Base-by-base conservation (phyloP, 2,329 filamentous ascomycete species). In the Nothopassalora personata region DNA sequence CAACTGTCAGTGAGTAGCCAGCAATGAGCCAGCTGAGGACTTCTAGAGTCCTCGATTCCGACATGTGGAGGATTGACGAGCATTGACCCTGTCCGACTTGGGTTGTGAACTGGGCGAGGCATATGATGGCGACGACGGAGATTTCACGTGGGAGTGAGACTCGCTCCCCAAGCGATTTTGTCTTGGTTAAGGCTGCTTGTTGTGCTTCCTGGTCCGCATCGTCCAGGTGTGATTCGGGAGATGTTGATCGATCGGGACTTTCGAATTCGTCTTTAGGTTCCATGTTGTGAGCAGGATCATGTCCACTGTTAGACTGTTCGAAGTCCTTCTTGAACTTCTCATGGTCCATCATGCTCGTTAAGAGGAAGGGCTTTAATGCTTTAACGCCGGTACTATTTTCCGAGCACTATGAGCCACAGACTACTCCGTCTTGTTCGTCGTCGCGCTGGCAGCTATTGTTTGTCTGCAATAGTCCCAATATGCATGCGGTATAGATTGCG, bases 11-110 rank as follows among this genome's bases (percentile, higher is more conserved):
- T 47, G 69, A 71, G 67, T 77, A 79, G 11, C 70, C 75, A 5
- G 76, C 76, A 46, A 76, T 73, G 54, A 77, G 70, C 76, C 76
- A 79, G 15, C 74, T 73, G 36, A 76, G 71, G 49, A 78, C 70
- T n/a, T 23, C 75, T 78, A 2, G 77, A 72, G 53, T 73, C 73
- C 1, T 67, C 69, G 27, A 73, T 71, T 10, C 71, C 71, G 39
- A 82, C 54, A 78, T 71, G 50, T 79, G 74, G 27, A 71, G 55
- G 53, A 69, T 66, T 5, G 67, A 64, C 0, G 70, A 56, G 8
- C 62, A 63, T 50, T 70, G 65, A 8, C 66, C 67, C 1, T 71
- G 62, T 0, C 64, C 69, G 43, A 66, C 51, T 53, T 70, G 68
- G 4, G 70, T 71, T 3, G 64, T 67, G 60, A 70, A 69, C 57